Conservation (phyloP, 2,329 filamentous ascomycete genomes). For the Penicillium griseofulvum region DNA sequence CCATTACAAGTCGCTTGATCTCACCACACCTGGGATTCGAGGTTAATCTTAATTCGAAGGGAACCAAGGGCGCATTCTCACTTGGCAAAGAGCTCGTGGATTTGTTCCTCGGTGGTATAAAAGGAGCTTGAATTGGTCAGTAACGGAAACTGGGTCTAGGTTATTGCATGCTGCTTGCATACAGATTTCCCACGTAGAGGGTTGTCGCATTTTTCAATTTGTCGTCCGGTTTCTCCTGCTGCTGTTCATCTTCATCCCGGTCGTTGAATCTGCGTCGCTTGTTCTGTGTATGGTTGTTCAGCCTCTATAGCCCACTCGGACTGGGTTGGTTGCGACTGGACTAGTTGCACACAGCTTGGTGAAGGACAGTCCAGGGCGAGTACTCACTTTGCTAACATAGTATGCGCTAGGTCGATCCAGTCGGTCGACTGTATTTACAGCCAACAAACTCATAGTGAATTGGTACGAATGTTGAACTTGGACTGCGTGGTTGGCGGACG, state of each 20-base stretch:
- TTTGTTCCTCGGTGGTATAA: slow-evolving; percentile 98
- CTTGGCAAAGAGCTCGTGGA: slow-evolving; percentile 94
- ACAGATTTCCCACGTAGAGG: slow-evolving; percentile 96
- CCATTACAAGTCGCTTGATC: slow-evolving; percentile 98
- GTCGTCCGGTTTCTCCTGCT: slow-evolving; percentile 66
- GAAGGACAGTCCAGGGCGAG: slow-evolving; percentile 14
- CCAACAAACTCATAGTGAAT: slow-evolving; percentile 28
- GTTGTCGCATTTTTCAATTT: slow-evolving; percentile 85
- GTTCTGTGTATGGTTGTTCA: slow-evolving; percentile 51
- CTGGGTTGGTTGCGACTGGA: background rate
- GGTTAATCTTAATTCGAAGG: slow-evolving; percentile 6
- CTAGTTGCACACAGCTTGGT: background rate
- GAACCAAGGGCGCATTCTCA: slow-evolving; percentile 36
- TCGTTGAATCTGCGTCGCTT: slow-evolving; percentile 67
- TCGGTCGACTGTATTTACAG: slow-evolving; percentile 71
- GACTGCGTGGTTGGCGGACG: slow-evolving; percentile 7
- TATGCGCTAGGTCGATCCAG: slow-evolving; percentile 95
- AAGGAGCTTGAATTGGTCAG: slow-evolving; percentile 64
- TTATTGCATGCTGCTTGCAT: slow-evolving; percentile 37
- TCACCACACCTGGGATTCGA: slow-evolving; percentile 66
- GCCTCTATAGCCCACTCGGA: slow-evolving; percentile 3
- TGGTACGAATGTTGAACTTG: background rate
- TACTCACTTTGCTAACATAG: slow-evolving; percentile 72
- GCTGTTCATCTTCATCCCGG: slow-evolving; percentile 53
- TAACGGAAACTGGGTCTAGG: slow-evolving; percentile 12